phyloP scores from a whole-genome alignment of 345 rosid genomes.

The Boechera divaricarpa region DNA sequence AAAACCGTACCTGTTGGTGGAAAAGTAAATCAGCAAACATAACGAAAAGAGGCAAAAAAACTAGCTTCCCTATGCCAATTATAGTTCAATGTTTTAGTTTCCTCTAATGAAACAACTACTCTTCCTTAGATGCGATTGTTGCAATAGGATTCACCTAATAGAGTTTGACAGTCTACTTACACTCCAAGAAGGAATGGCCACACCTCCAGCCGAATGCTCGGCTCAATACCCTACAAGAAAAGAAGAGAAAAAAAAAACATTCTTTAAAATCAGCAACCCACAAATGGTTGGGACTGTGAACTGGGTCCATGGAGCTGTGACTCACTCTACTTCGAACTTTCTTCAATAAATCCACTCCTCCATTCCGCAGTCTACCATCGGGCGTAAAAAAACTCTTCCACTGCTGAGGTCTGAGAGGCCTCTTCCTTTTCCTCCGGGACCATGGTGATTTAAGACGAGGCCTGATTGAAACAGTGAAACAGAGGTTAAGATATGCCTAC shows the following conservation, averaged over 20 bases:
- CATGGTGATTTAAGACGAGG: conserved; percentile 88
- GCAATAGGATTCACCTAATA: not conserved
- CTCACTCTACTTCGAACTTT: conserved; percentile 96
- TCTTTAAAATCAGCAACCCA: conserved; percentile 1
- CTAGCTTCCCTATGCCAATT: not conserved
- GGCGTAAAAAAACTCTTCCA: conserved; percentile 77
- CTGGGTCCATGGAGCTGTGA: conserved; percentile 35
- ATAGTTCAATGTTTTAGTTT: not conserved
- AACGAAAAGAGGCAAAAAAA: not conserved
- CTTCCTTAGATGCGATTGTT: not conserved
- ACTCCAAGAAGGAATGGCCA: conserved; percentile 99
- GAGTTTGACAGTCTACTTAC: conserved; percentile 58
- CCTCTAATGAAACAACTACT: not conserved
- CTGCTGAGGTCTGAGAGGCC: conserved; percentile 68
- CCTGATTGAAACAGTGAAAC: conserved; percentile 49
- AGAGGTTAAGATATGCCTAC: conserved; percentile 15
- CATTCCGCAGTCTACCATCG: conserved; percentile 77
- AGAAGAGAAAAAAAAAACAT: conserved; percentile 12
- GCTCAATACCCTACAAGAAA: conserved; percentile 84
- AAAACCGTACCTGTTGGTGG: conserved; percentile 67
- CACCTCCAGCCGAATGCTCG: conserved; percentile 83
- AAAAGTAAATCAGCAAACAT: conserved; percentile 4
- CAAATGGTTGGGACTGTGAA: conserved; percentile 9
- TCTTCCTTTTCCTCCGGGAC: conserved; percentile 89
- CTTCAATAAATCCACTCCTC: conserved; percentile 82